Conservation (phyloP, 2,329 filamentous ascomycete genomes). For the Penicillium fuscoglaucum region DNA sequence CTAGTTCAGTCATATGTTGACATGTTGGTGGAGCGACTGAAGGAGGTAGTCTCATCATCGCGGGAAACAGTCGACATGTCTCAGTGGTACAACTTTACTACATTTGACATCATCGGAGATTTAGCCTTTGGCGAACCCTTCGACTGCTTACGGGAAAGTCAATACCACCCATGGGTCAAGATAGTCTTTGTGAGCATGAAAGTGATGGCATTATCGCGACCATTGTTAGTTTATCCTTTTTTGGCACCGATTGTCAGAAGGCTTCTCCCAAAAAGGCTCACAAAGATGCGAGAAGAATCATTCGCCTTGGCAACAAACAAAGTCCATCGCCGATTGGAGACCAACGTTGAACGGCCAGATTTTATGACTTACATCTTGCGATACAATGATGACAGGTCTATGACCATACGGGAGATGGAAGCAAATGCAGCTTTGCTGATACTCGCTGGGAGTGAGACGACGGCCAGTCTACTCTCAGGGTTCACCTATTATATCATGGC, state of each 20-base stretch:
- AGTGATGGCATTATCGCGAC: conserved; percentile 2
- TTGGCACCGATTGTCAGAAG: conserved; percentile 19
- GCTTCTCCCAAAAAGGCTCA: conserved; percentile 8
- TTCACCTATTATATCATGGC: conserved; percentile 38
- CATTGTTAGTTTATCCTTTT: conserved; percentile 13
- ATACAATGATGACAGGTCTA: conserved; percentile 30
- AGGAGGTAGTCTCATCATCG: conserved; percentile 5
- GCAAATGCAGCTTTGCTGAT: conserved; percentile 41
- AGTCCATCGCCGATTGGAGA: conserved; percentile 29
- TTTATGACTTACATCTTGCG: conserved; percentile 44
- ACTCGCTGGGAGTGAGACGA: conserved; percentile 49
- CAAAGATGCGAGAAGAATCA: conserved; percentile 16
- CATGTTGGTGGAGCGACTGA: conserved; percentile 26
- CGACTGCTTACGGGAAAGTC: conserved; percentile 36
- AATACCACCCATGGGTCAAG: conserved; percentile 43
- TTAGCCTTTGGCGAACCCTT: conserved; percentile 45
- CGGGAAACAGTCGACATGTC: conserved; percentile 29
- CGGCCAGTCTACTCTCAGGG: conserved; percentile 44
- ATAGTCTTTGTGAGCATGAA: conserved; percentile 32
- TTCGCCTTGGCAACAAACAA: conserved; percentile 21
- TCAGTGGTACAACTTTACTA: conserved; percentile 39
- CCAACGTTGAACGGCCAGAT: conserved; percentile 34
- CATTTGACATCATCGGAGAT: conserved; percentile 47
- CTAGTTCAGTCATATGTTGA: conserved; percentile 21
- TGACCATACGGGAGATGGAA: conserved; percentile 41